These are phyloP conservation scores for Phytopythium kandeliae DNA, from an alignment of 352 stramenopile species.

Conservation along the genomic window DNA sequence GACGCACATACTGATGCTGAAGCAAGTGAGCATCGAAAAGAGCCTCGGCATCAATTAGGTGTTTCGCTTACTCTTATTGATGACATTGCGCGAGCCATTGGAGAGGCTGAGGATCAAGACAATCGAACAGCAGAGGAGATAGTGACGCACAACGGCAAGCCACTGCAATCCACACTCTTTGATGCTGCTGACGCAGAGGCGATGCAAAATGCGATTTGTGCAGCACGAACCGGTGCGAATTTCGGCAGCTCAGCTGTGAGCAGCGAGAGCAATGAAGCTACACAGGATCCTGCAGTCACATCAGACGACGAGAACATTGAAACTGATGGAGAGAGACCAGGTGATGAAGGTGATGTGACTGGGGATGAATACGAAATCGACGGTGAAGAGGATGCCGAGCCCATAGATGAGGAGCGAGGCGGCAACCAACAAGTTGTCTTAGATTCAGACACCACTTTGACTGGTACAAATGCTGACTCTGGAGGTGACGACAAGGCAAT, in stretches of 20 bases:
- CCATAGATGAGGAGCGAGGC: neutral
- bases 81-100: slow-evolving; percentile 17
- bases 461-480: neutral
- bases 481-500: neutral
- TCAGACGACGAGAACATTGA: slow-evolving; percentile 22
- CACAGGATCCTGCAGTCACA: slow-evolving; percentile 1
- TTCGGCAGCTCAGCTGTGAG: neutral
- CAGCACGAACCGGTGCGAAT: neutral
- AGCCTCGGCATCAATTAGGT: slow-evolving; percentile 3
- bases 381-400: slow-evolving; percentile 2
- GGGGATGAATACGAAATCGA: slow-evolving; percentile 24
- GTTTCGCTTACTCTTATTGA: slow-evolving; percentile 20
- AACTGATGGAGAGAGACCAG: slow-evolving; percentile 3
- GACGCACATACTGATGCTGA: neutral
- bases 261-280: slow-evolving; percentile 6
- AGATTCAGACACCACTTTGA: neutral
- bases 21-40: neutral
- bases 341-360: slow-evolving; percentile 25
- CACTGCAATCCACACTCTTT: slow-evolving; percentile 31
- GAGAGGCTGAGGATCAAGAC: neutral
- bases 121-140: slow-evolving; percentile 8
- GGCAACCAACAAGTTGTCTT: neutral
- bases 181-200: slow-evolving; percentile 49
- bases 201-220: slow-evolving; percentile 34
- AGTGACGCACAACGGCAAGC: neutral